A percentile compares a stretch with the other conserved stretches of the same genome.
phyloP scores from a whole-genome alignment of 2,329 filamentous ascomycete genomes.

The Fusarium goolgardi region DNA sequence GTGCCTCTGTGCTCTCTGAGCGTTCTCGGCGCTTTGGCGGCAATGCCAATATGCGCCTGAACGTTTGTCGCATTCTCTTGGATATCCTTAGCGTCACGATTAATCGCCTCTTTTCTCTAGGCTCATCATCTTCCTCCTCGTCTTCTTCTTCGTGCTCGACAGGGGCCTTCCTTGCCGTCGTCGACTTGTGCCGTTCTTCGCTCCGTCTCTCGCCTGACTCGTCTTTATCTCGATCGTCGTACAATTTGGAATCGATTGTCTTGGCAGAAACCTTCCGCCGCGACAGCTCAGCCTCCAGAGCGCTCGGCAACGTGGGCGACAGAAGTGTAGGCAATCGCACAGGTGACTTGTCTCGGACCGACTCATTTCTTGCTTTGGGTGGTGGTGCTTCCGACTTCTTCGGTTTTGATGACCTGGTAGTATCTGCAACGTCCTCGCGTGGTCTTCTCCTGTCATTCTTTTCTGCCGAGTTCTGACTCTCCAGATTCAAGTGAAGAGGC shows the following conservation, averaged over 20 bases:
- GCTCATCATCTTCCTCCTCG: constrained; percentile 49
- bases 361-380: constrained; percentile 45
- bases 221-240: constrained; percentile 40
- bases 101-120: constrained; percentile 45
- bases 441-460: constrained; percentile 52
- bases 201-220: constrained; percentile 33
- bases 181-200: constrained; percentile 39
- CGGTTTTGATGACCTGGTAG: constrained; percentile 47
- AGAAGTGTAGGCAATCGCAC: constrained; percentile 61
- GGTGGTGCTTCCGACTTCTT: constrained; percentile 46
- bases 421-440: constrained; percentile 47
- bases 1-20: constrained; percentile 56
- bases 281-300: constrained; percentile 58
- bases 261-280: constrained; percentile 49
- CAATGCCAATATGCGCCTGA: constrained; percentile 61
- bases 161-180: constrained; percentile 46
- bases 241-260: constrained; percentile 22
- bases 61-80: constrained; percentile 58
- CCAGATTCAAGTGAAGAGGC: constrained; percentile 61
- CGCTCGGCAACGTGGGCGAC: constrained; percentile 66
- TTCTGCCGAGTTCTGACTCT: constrained; percentile 52
- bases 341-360: constrained; percentile 55
- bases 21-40: constrained; percentile 51
- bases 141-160: constrained; percentile 50
- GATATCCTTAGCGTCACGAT: constrained; percentile 63